These are phyloP conservation scores for Lepidium aucheri DNA, from an alignment of 345 rosid species.

Conservation along the genomic window DNA sequence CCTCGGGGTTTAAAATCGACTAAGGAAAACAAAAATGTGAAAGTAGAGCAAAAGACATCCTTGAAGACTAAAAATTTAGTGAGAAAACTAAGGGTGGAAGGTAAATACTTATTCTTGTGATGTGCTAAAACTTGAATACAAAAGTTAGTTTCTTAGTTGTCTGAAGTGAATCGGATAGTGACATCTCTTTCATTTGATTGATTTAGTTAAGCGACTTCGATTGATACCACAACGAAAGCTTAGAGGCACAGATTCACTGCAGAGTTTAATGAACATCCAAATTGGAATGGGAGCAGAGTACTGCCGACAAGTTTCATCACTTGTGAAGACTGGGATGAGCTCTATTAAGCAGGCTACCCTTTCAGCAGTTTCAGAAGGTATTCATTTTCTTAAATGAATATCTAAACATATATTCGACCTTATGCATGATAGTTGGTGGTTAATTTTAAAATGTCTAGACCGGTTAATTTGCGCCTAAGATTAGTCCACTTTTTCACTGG, in stretches of 20 bases:
- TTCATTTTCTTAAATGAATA: conserved; percentile 4
- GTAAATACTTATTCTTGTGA: conserved; percentile 30
- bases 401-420: background rate
- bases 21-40: conserved; percentile 36
- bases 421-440: background rate
- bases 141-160: background rate
- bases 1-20: conserved; percentile 56
- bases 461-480: background rate
- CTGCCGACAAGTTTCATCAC: conserved; percentile 63
- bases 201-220: conserved; percentile 71
- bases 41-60: conserved; percentile 37
- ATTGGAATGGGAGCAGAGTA: conserved; percentile 78
- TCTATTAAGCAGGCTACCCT: conserved; percentile 65
- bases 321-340: conserved; percentile 72
- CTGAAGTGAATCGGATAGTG: background rate
- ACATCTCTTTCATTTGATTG: conserved; percentile 8
- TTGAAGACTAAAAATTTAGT: conserved; percentile 51
- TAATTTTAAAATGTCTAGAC: background rate
- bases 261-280: conserved; percentile 61
- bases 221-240: conserved; percentile 67
- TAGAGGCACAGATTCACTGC: conserved; percentile 58
- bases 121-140: background rate
- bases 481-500: background rate
- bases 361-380: conserved; percentile 67
- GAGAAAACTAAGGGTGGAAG: conserved; percentile 86